Conservation (phyloP, 164 flowering plant species). For the Magnolia officinalis region DNA sequence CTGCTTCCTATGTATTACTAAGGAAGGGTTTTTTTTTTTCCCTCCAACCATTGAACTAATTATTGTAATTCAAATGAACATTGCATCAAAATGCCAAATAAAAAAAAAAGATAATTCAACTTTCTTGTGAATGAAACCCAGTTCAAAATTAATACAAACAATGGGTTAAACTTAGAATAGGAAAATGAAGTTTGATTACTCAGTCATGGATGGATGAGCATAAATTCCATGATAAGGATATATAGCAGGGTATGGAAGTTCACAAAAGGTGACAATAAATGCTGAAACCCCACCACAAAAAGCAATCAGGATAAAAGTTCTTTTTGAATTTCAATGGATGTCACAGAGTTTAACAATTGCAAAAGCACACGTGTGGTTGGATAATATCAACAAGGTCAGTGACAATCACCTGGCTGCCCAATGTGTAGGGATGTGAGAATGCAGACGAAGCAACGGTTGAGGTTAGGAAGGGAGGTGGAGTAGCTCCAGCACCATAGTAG, state of each 20-base stretch:
- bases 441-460: constrained; percentile 65
- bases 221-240: constrained; percentile 84
- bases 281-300: constrained; percentile 43
- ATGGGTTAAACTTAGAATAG: neutral
- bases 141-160: neutral
- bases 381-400: neutral
- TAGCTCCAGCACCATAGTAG: constrained; percentile 73
- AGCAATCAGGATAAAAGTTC: neutral
- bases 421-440: constrained; percentile 68
- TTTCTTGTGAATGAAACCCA: no score
- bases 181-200: constrained; percentile 37
- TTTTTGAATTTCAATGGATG: no score
- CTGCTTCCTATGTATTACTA: no score
- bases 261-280: constrained; percentile 59
- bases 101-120: no score
- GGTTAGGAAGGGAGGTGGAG: constrained; percentile 63
- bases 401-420: constrained; percentile 74
- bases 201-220: constrained; percentile 70
- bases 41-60: no score
- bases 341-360: no score
- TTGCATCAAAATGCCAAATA: no score
- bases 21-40: no score
- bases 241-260: constrained; percentile 75
- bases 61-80: no score
- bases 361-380: no score